Conservation (phyloP, 2,329 filamentous ascomycete species). For the Rhytidhysteron rufulum region DNA sequence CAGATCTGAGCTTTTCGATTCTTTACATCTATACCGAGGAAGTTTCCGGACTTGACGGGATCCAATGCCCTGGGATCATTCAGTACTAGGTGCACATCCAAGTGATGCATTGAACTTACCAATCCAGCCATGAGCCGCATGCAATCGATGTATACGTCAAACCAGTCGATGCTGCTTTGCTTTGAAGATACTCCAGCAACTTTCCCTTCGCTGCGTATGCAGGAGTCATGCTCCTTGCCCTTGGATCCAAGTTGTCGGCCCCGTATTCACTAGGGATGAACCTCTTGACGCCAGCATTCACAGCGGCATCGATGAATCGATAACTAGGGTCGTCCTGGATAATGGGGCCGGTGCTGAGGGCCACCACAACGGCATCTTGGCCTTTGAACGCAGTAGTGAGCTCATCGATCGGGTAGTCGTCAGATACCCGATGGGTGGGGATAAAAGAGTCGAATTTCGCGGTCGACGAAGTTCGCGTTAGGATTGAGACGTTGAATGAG, state of each 20-base stretch:
- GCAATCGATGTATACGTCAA: slow-evolving; percentile 17
- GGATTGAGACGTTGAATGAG: slow-evolving; percentile 29
- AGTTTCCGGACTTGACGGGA: slow-evolving; percentile 15
- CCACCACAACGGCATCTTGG: slow-evolving; percentile 36
- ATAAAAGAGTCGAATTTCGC: slow-evolving; percentile 20
- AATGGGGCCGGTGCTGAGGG: slow-evolving; percentile 24
- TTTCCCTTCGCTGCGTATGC: slow-evolving; percentile 35
- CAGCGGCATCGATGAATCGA: slow-evolving; percentile 36
- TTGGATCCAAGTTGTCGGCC: slow-evolving; percentile 31
- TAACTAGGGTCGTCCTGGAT: slow-evolving; percentile 21
- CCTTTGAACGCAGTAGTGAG: slow-evolving; percentile 31
- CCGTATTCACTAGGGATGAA: slow-evolving; percentile 44
- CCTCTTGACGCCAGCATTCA: slow-evolving; percentile 36
- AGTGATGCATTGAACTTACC: slow-evolving; percentile 5
- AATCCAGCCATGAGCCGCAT: slow-evolving; percentile 23
- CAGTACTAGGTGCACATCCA: not conserved
- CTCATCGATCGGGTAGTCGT: slow-evolving; percentile 17
- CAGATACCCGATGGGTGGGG: slow-evolving; percentile 24
- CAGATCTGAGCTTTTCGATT: slow-evolving; percentile 13
- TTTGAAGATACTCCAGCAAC: slow-evolving; percentile 32
- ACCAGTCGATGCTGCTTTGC: slow-evolving; percentile 13
- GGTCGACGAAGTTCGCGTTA: slow-evolving; percentile 24
- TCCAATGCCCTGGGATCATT: slow-evolving; percentile 11
- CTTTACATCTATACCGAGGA: slow-evolving; percentile 19
- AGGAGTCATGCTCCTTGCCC: slow-evolving; percentile 25